Evolutionary conservation across 345 rosid genomes (phyloP), one percentile per base, ranked within the genome.

Genomic region (Leavenworthia alabamica): DNA sequence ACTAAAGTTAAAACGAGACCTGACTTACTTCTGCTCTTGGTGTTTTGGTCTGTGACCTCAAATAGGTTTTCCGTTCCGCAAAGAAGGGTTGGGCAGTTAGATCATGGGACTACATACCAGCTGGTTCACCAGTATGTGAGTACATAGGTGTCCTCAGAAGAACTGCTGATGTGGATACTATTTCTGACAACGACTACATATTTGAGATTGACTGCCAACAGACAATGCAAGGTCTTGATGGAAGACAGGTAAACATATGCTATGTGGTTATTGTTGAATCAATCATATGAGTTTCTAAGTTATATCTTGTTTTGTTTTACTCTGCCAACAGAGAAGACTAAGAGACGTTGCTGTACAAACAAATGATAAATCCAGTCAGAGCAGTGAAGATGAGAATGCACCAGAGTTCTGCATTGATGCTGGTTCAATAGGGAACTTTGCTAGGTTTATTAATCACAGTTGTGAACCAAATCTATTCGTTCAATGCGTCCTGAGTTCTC

Each of bases 371-470:
- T 26, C 20, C 17, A 73, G 73, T 41, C 35, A 60, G 62, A 47
- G 50, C 58, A 78, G 57, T 20, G 89, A 78, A 24, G 82, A 71
- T 56, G 92, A 88, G 42, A 81, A 27, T 73, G 56, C 23, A 6
- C 97, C 99, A 0, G 99, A 94, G 68, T 94, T 75, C 68, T 87
- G 96, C 79, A 88, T 93, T 40, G 97, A 94, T 67, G 97, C 99
- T 24, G 88, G 89, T 48, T 67, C 85, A 6, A 49, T 11, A 55
- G 99, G 99, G 75, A 93, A 86, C 67, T 22, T 86, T 67, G 88
- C 99, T 7, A 82, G 97, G 75, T 93, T 86, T 74, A 84, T 94
- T 35, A 93, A 93, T 62, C 97, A 89, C 66, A 89, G 97, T 56
- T 93, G 99, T 26, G 90, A 79, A 75, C 99, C 99, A 14, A 94